Percentiles rank a stretch among this genome's conserved stretches.
These are phyloP conservation scores for Calonectria hawksworthii DNA, from an alignment of 2,329 filamentous ascomycete species.

Conservation along the genomic window DNA sequence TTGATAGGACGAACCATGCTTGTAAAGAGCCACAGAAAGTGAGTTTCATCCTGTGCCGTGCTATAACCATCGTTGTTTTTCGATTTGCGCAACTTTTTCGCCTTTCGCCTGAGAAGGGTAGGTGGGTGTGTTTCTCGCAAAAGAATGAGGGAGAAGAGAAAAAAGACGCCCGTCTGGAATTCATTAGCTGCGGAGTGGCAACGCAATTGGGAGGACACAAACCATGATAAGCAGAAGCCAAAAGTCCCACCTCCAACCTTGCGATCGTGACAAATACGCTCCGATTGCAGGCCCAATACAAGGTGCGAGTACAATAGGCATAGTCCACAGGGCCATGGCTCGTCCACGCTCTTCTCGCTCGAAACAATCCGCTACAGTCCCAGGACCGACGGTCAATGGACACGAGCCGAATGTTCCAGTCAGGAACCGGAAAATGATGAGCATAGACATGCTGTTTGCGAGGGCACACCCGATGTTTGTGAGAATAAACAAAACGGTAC, in stretches of 20 bases:
- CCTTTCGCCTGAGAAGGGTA: constrained; percentile 68
- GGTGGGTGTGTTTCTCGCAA: constrained; percentile 17
- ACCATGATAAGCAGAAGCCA: constrained; percentile 62
- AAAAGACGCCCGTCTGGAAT: constrained; percentile 1
- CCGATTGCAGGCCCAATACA: constrained; percentile 47
- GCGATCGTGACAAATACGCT: constrained; percentile 59
- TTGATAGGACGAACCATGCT: constrained; percentile 56
- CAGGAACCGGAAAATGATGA: constrained; percentile 73
- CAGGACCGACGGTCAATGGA: constrained; percentile 71
- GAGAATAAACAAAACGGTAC: constrained; percentile 46
- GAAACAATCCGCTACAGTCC: constrained; percentile 69
- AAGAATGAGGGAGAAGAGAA: neutral
- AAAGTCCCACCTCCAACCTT: constrained; percentile 64
- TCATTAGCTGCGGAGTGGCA: constrained; percentile 44
- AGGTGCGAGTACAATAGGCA: constrained; percentile 42
- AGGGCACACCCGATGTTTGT: constrained; percentile 26
- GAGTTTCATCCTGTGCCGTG: neutral
- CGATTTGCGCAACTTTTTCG: constrained; percentile 59
- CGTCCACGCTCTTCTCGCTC: constrained; percentile 61
- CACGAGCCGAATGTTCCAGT: constrained; percentile 69
- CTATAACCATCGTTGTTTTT: neutral
- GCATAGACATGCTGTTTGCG: constrained; percentile 57
- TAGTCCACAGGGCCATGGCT: constrained; percentile 41
- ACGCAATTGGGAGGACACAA: neutral
- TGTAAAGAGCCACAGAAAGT: constrained; percentile 61